Base-by-base conservation (phyloP, 371 early-diverging fungal genomes). In the Mortierella sp. region DNA sequence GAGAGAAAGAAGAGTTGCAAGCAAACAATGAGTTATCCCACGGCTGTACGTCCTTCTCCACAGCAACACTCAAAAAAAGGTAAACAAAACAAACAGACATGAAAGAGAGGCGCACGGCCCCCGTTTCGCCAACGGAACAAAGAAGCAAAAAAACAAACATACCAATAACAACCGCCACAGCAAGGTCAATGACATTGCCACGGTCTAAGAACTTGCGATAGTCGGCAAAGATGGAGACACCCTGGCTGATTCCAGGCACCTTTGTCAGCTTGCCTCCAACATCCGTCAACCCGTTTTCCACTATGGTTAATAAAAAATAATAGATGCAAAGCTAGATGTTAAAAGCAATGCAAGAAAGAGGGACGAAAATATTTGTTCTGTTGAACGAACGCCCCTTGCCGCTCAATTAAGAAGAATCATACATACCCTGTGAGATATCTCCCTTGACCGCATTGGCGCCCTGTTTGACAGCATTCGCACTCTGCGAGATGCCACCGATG, bases 81-180 rank as follows among this genome's bases (percentile, higher is more conserved):
- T 5, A 37, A 51, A 72, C 11, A 28, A 51, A 24, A 51, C 24
- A 48, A 28, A 72, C 16, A 72, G 13, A 48, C 53, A 40, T 4
- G 43, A 40, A 71, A 6, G 9, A 3, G 10, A 43, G 24, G 34
- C 61, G 48, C 24, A 71, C 44, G 48, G 67, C 21, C 67, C 40
- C 28, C 26, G 0, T 44, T 59, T 61, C 59, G 26, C 14, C 28
- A 59, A 8, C 3, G 3, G 5, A 44, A 46, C 10, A 21, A 64
- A 64, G 2, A 19, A 21, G 21, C 3, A 57, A 26, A 54, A 24
- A 5, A 26, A n/a, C 6, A 57, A n/a, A n/a, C 59, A 88, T 87
- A 84, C 92, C 92, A 69, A 92, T 90, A 44, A 92, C 89, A 44
- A 92, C 77, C 71, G 89, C 91, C 21, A 91, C 87, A 28, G 91